These are phyloP conservation scores for Fusarium equiseti DNA, from an alignment of 2,329 filamentous ascomycete genomes.

Conservation along the genomic window DNA sequence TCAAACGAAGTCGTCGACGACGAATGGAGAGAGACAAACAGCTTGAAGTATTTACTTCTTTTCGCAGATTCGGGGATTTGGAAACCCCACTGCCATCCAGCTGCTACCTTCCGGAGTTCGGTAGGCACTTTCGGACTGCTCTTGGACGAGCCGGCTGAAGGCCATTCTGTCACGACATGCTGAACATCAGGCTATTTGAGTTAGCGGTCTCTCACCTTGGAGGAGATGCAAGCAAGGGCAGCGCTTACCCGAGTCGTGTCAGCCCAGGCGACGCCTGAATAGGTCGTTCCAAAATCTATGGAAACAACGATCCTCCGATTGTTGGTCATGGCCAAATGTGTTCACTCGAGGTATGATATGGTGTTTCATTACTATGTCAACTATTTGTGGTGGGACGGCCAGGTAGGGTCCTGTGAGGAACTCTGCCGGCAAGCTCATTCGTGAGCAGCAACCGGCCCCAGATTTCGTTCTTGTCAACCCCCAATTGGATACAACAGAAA, in stretches of 20 bases:
- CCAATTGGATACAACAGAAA: constrained; percentile 29
- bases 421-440: constrained; percentile 24
- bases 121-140: constrained; percentile 63
- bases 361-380: constrained; percentile 40
- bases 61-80: constrained; percentile 58
- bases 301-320: constrained; percentile 62
- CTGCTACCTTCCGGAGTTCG: constrained; percentile 57
- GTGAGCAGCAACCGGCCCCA: constrained; percentile 34
- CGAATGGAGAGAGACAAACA: constrained; percentile 52
- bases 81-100: constrained; percentile 63
- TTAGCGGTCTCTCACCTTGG: constrained; percentile 40
- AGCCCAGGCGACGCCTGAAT: constrained; percentile 66
- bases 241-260: constrained; percentile 55
- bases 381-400: constrained; percentile 32
- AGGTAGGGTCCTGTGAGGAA: constrained; percentile 32
- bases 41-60: constrained; percentile 61
- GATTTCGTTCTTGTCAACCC: constrained; percentile 26
- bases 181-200: constrained; percentile 54
- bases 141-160: constrained; percentile 50
- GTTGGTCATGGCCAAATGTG: constrained; percentile 45
- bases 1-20: constrained; percentile 23
- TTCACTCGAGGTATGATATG: constrained; percentile 29
- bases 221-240: constrained; percentile 5
- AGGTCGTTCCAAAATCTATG: constrained; percentile 69
- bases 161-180: constrained; percentile 60